phyloP scores from a whole-genome alignment of 164 flowering plant species.

The Santalum album region DNA sequence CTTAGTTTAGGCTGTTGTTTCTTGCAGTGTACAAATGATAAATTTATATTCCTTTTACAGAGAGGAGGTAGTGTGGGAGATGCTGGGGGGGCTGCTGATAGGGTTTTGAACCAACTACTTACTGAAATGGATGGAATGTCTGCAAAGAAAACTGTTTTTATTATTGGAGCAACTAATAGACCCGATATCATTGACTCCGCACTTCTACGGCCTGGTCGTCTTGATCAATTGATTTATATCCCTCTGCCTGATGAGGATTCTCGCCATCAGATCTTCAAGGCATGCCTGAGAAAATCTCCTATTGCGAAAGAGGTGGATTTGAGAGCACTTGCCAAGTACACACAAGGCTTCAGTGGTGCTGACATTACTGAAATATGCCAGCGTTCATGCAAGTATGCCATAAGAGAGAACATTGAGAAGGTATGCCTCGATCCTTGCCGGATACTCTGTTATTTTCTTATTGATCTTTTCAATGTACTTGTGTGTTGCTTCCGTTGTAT shows the following conservation, averaged over 20 bases:
- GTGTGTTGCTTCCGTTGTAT: too few species aligned
- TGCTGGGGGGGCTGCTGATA: slow-evolving; percentile 40
- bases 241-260: slow-evolving; percentile 39
- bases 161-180: slow-evolving; percentile 36
- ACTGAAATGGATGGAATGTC: slow-evolving; percentile 42
- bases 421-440: too few species aligned
- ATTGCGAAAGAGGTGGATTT: slow-evolving; percentile 21
- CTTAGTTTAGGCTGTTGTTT: too few species aligned
- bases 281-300: slow-evolving; percentile 26
- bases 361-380: slow-evolving; percentile 35
- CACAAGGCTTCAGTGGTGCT: slow-evolving; percentile 39
- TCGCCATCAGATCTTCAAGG: slow-evolving; percentile 24
- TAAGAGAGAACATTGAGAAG: slow-evolving; percentile 30
- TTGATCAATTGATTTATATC: slow-evolving; percentile 35
- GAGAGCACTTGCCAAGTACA: slow-evolving; percentile 20
- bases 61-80: slow-evolving; percentile 31
- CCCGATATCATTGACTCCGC: slow-evolving; percentile 40
- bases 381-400: slow-evolving; percentile 30
- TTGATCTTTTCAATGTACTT: too few species aligned
- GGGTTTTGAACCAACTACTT: slow-evolving; percentile 33
- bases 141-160: slow-evolving; percentile 36
- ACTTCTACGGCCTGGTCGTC: slow-evolving; percentile 32
- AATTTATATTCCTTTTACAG: slow-evolving; percentile 11
- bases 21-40: too few species aligned
- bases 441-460: too few species aligned